phyloP scores from a whole-genome alignment of 1,139 yeast genomes.

The Magnusiomyces suaveolens region DNA sequence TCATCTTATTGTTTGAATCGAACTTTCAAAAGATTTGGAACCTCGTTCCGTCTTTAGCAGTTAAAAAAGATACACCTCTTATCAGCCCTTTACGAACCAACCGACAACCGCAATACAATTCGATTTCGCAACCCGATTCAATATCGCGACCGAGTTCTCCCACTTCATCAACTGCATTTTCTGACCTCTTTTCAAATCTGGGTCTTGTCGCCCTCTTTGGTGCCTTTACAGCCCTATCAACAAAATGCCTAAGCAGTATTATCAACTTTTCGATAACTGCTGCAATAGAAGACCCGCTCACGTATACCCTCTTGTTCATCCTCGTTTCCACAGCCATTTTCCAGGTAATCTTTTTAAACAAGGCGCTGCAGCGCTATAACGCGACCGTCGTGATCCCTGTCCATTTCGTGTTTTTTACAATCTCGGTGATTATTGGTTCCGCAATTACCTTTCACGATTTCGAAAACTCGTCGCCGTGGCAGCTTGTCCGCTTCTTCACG shows the following conservation, averaged over 20 bases:
- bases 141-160: background rate
- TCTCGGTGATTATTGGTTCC: constrained; percentile 18
- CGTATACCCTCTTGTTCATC: constrained; percentile 29
- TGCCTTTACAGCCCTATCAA: constrained; percentile 37
- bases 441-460: constrained; percentile 36
- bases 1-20: constrained; percentile 11
- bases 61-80: too few species aligned
- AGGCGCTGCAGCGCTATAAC: constrained; percentile 33
- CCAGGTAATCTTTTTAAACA: constrained; percentile 34
- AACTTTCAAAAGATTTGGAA: background rate
- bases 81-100: background rate
- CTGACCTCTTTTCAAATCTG: constrained; percentile 24
- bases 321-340: constrained; percentile 33
- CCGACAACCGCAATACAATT: background rate
- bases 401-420: constrained; percentile 36
- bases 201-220: constrained; percentile 38
- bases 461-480: constrained; percentile 22
- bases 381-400: constrained; percentile 40
- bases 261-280: constrained; percentile 28
- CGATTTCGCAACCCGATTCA: background rate
- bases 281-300: constrained; percentile 26
- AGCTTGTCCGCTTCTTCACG: constrained; percentile 23
- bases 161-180: background rate
- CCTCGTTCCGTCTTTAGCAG: too few species aligned
- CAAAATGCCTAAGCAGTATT: constrained; percentile 34